Evolutionary conservation across 345 rosid genomes (phyloP).

Genomic region (Physaria fendleri): DNA sequence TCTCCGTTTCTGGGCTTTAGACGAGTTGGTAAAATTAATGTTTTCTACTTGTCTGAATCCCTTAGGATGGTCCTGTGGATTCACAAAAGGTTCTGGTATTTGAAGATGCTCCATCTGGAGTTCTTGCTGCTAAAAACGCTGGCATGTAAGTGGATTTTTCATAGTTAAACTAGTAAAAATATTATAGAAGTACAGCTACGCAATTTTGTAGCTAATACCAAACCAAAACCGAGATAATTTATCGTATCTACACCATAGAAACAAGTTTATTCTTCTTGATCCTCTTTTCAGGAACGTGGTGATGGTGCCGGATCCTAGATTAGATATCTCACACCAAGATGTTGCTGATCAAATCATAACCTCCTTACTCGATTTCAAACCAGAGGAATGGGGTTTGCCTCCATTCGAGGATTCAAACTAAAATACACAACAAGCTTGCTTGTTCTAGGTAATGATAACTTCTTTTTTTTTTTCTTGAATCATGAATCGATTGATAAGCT

Average conservation of each 20-base stretch:
- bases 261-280: not conserved
- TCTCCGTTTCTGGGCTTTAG: not conserved
- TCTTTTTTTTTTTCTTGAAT: too few species aligned
- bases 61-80: constrained; percentile 64
- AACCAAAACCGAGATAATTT: not conserved
- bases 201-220: too few species aligned
- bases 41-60: not conserved
- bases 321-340: constrained; percentile 59
- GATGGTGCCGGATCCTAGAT: constrained; percentile 93
- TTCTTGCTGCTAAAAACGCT: constrained; percentile 86
- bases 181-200: too few species aligned
- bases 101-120: constrained; percentile 98
- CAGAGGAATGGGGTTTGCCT: constrained; percentile 72
- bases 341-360: constrained; percentile 68
- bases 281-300: constrained; percentile 50
- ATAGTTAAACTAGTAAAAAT: too few species aligned
- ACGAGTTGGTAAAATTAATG: too few species aligned
- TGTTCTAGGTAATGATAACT: too few species aligned
- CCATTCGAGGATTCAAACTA: constrained; percentile 43
- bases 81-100: constrained; percentile 56
- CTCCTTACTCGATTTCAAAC: constrained; percentile 64
- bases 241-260: not conserved
- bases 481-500: too few species aligned
- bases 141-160: constrained; percentile 72
- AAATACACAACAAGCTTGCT: not conserved